Percentiles rank a stretch among this genome's conserved stretches.
Evolutionary conservation across 2,329 filamentous ascomycete species (phyloP).

Genomic region (Nemania diffusa): DNA sequence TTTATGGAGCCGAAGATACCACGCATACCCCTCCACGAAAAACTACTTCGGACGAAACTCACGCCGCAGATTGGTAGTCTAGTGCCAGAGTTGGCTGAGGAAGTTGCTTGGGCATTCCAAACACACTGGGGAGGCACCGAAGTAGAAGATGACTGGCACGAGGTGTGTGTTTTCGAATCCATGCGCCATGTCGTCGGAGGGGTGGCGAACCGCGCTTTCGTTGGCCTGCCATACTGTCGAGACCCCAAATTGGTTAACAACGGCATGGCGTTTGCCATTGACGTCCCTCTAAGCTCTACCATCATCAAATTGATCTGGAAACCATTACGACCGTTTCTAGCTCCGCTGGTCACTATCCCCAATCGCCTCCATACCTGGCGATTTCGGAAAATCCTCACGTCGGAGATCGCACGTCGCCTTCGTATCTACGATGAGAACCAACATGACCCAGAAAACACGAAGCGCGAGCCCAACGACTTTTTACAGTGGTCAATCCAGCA

Average conservation of each 20-base stretch:
- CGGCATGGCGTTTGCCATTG: slow-evolving; percentile 37
- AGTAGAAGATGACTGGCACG: slow-evolving; percentile 9
- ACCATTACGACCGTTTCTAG: slow-evolving; percentile 35
- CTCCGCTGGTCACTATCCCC: slow-evolving; percentile 36
- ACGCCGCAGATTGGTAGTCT: slow-evolving; percentile 25
- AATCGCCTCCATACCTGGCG: slow-evolving; percentile 36
- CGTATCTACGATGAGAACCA: slow-evolving; percentile 30
- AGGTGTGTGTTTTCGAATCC: slow-evolving; percentile 28
- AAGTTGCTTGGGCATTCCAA: slow-evolving; percentile 16
- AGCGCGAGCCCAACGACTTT: slow-evolving; percentile 36
- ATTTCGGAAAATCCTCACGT: slow-evolving; percentile 34
- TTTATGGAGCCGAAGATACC: slow-evolving; percentile 27
- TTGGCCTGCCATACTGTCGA: slow-evolving; percentile 41
- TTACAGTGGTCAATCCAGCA: slow-evolving; percentile 40
- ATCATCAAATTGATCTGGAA: slow-evolving; percentile 37
- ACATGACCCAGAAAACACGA: background rate
- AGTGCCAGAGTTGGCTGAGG: slow-evolving; percentile 24
- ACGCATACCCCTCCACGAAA: slow-evolving; percentile 16
- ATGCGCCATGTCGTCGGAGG: slow-evolving; percentile 28
- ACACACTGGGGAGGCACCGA: slow-evolving; percentile 5
- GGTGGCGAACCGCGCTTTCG: slow-evolving; percentile 38
- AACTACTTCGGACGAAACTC: slow-evolving; percentile 12
- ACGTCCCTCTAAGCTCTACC: slow-evolving; percentile 34
- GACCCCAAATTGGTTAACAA: slow-evolving; percentile 36
- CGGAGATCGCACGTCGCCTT: slow-evolving; percentile 40